Base-by-base conservation (phyloP, 208 protist species). In the Entamoeba invadens region DNA sequence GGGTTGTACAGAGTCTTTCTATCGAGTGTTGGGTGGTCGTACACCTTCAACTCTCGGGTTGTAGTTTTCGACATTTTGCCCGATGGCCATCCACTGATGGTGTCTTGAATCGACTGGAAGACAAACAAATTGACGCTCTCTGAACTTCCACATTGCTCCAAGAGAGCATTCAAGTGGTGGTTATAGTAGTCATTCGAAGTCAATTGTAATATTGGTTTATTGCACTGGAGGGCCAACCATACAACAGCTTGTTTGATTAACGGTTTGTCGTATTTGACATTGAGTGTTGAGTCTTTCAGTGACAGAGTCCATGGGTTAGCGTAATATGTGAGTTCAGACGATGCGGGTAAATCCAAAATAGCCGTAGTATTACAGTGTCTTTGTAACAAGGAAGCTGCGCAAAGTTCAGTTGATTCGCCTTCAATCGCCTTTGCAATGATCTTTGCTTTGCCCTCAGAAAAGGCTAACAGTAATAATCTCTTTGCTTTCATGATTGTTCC, bases 391-490 rank as follows among this genome's bases (percentile, higher is more conserved):
- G 68, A 91, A 44, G 68, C 68, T 38, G 68, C 25, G 6, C 14
- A 18, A 31, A 42, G 6, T 1, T 21, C 14, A 42, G 25, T 91
- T 38, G 68, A 38, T 38, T 91, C 68, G 0, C 31, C 31, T 91
- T 91, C 68, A 91, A 91, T 91, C 31, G 31, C 68, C 42, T 21
- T 6, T 31, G 25, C 31, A 38, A 91, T 38, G 42, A 91, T 91
- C 42, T 21, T 38, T 14, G 68, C 68, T 42, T 97, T 97, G 31
- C 51, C 77, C 31, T 97, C 95, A 14, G 95, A 94, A 46, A 94
- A 95, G 38, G 96, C 96, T 16, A 97, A n/a, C 35, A 97, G 57
- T 21, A 96, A 91, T 44, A 97, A 92, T 46, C 95, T 46, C 44
- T 94, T 95, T 6, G 77, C 47, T 12, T 44, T 3, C 0, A 96